Percentiles rank a stretch among this genome's conserved stretches.
phyloP scores from a whole-genome alignment of 148 eudicot genomes.

The Linanthus parryae region DNA sequence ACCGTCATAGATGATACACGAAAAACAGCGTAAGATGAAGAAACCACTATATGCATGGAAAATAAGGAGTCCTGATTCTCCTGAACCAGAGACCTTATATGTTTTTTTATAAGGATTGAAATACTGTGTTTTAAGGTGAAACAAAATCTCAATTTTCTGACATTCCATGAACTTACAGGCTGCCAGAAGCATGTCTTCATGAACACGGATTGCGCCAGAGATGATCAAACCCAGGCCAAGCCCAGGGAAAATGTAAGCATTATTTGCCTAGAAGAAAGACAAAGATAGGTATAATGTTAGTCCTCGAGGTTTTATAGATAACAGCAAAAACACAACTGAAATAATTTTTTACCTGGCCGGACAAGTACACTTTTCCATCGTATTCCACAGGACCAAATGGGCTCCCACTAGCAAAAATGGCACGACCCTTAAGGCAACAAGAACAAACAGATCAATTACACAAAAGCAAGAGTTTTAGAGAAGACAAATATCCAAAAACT shows the following conservation, averaged over 20 bases:
- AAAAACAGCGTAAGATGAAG: no score
- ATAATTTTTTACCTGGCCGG: slow-evolving; percentile 71
- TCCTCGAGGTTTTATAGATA: background rate
- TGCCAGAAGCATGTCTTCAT: slow-evolving; percentile 94
- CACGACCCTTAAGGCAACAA: slow-evolving; percentile 62
- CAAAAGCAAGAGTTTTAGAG: background rate
- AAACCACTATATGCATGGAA: no score
- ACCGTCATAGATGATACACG: no score
- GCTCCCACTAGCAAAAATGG: slow-evolving; percentile 93
- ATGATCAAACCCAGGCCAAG: slow-evolving; percentile 92
- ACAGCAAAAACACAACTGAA: background rate
- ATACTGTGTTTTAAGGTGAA: background rate
- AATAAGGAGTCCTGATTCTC: no score
- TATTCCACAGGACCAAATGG: slow-evolving; percentile 81
- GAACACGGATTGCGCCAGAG: slow-evolving; percentile 97
- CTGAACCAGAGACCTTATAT: no score
- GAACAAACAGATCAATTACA: background rate
- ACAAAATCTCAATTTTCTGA: background rate
- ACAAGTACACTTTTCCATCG: slow-evolving; percentile 47
- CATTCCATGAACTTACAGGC: slow-evolving; percentile 94
- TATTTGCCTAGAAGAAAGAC: slow-evolving; percentile 59
- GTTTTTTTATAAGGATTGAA: no score
- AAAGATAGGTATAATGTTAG: slow-evolving; percentile 9
- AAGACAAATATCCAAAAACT: background rate
- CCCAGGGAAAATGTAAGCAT: slow-evolving; percentile 98